Evolutionary conservation across 169 alveolate genomes (phyloP).

Genomic region (Blepharisma undulans): DNA sequence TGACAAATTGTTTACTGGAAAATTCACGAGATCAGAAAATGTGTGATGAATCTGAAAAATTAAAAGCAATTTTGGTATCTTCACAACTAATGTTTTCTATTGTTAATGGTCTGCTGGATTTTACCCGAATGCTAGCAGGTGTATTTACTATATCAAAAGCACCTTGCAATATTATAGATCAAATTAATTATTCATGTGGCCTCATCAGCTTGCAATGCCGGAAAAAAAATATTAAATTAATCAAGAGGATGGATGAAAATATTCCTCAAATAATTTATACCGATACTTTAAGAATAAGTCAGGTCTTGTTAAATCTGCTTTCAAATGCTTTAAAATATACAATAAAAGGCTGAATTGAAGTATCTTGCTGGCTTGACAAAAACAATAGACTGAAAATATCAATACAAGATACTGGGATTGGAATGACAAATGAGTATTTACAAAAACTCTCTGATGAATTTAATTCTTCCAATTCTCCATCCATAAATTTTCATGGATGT

Average conservation of each 20-base stretch:
- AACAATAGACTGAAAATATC: not conserved
- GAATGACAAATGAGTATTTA: not conserved
- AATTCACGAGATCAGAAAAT: too few relatives aligned
- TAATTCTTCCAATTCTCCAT: not conserved
- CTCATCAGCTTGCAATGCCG: not conserved
- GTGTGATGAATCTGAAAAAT: not conserved
- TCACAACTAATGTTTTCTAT: not conserved
- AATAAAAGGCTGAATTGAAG: constrained; percentile 2
- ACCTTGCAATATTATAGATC: not conserved
- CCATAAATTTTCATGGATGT: not conserved
- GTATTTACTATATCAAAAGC: not conserved
- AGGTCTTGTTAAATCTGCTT: not conserved
- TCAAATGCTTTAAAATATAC: constrained; percentile 1
- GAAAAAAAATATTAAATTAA: too few relatives aligned
- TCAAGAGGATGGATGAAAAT: not conserved
- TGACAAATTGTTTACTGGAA: not conserved
- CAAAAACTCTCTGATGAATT: not conserved
- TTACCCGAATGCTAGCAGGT: not conserved
- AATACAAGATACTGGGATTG: not conserved
- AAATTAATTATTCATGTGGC: not conserved
- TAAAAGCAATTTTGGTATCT: not conserved
- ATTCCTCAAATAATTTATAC: constrained; percentile 7
- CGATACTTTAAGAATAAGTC: not conserved
- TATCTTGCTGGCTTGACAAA: not conserved
- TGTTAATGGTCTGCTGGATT: not conserved